A percentile compares a stretch with the other conserved stretches of the same genome.
Conservation (phyloP, 768 basidiomycete genomes). For the Boletus reticulatus region DNA sequence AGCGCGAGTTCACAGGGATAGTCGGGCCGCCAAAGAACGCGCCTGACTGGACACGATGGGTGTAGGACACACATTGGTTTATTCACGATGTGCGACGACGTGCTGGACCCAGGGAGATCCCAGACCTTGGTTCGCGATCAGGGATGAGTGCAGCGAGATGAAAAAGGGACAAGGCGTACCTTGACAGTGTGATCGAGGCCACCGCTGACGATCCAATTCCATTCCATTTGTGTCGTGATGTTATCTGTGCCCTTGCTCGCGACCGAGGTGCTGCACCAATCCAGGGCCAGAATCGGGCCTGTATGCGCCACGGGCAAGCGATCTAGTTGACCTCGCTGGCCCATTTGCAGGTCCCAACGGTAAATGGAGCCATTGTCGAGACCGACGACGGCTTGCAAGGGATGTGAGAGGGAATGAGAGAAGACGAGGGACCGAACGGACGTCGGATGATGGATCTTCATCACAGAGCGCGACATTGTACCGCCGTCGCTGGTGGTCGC, state of each 20-base stretch:
- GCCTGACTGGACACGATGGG: constrained; percentile 71
- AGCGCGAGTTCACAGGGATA: constrained; percentile 76
- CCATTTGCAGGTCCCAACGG: constrained; percentile 79
- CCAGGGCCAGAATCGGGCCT: constrained; percentile 67
- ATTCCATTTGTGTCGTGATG: constrained; percentile 15
- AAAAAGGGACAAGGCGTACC: constrained; percentile 33
- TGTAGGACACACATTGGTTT: constrained; percentile 71
- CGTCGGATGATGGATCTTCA: constrained; percentile 68
- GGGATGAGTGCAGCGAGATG: not conserved
- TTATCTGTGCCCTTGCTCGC: constrained; percentile 15
- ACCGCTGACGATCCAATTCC: constrained; percentile 78
- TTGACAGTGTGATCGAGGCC: constrained; percentile 80
- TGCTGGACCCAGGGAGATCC: constrained; percentile 48
- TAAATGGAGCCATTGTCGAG: constrained; percentile 71
- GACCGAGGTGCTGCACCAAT: constrained; percentile 54
- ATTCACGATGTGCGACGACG: constrained; percentile 54
- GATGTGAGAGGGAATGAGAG: constrained; percentile 62
- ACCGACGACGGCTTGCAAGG: constrained; percentile 66
- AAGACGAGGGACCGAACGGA: constrained; percentile 69
- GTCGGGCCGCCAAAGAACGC: constrained; percentile 72
- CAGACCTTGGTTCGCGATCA: constrained; percentile 50
- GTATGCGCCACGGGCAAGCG: constrained; percentile 72
- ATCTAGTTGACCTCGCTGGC: constrained; percentile 70
- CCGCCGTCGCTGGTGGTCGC: constrained; percentile 63
- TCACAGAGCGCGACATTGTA: constrained; percentile 61